These are phyloP conservation scores for Nicotiana tomentosiformis DNA, from an alignment of 257 asterid genomes.

Conservation along the genomic window DNA sequence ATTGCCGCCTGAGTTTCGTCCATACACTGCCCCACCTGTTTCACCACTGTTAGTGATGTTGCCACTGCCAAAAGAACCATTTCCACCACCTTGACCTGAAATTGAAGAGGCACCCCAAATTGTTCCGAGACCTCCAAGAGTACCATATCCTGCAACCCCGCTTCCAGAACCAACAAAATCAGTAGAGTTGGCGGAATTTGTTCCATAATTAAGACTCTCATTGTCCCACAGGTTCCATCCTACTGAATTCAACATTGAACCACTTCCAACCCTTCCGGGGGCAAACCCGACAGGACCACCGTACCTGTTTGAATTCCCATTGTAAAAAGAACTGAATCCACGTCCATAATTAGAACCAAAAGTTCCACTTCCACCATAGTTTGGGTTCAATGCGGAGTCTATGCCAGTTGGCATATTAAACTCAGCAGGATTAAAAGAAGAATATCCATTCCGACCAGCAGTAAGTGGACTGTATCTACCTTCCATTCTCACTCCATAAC, in stretches of 20 bases:
- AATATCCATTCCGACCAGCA: conserved; percentile 59
- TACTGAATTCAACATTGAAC: conserved; percentile 36
- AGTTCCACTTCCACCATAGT: conserved; percentile 42
- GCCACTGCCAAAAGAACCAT: conserved; percentile 32
- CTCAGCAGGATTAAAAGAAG: conserved; percentile 46
- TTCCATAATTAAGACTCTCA: conserved; percentile 27
- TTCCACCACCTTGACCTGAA: conserved; percentile 49
- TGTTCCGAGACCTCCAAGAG: conserved; percentile 56
- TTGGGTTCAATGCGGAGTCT: conserved; percentile 50
- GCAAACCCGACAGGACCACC: conserved; percentile 40
- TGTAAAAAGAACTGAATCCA: conserved; percentile 43
- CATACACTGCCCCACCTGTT: conserved; percentile 38
- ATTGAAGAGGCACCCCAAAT: conserved; percentile 56
- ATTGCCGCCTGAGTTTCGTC: conserved; percentile 37
- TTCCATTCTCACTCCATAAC: conserved; percentile 56
- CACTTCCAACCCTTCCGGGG: conserved; percentile 37
- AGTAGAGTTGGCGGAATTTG: conserved; percentile 31
- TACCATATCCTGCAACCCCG: conserved; percentile 37
- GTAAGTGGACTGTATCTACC: conserved; percentile 60
- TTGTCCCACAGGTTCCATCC: conserved; percentile 51
- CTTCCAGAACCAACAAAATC: conserved; percentile 41
- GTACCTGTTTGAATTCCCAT: conserved; percentile 49
- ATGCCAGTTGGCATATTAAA: conserved; percentile 42
- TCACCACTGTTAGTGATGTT: conserved; percentile 31
- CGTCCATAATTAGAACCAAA: conserved; percentile 46